Base-by-base conservation (phyloP, 2,329 filamentous ascomycete genomes). In the Microsporum canis region DNA sequence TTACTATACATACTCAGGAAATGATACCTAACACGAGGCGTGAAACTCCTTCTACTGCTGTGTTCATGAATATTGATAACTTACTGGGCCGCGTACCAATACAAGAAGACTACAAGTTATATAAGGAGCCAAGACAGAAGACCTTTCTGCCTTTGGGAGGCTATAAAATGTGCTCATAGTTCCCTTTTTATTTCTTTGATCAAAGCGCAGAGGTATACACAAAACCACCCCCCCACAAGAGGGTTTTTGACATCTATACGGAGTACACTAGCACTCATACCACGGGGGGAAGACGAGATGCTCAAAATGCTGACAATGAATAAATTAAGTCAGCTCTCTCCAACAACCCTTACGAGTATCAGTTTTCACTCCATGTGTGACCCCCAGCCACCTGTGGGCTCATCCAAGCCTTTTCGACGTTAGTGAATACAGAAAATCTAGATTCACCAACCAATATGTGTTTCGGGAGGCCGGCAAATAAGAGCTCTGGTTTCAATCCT, bases 401-500 rank as follows among this genome's bases (percentile, higher is more conserved):
- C 17, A 23, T 23, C 17, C 17, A 23, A 23, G 43, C 6, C 1
- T 23, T 14, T 2, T 41, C 38, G 10, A 41, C 17, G 17, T 45
- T 45, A 23, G 14, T 17, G 5, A 43, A 45, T 5, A 45, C 41
- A 7, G 41, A 3, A 47, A 45, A 29, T 5, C 10, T n/a, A 43
- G 39, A 36, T 43, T 43, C 3, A 5, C 27, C 6, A 10, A 23
- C 23, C 12, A 12, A 5, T 34, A 59, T 59, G 57, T 59, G 57
- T 47, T 59, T 59, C 57, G 57, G 57, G 10, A 57, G 17, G 23
- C n/a, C 57, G 33, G 34, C 33, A 6, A 59, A 34, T n/a, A 43
- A 59, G 29, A 47, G 34, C 29, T 39, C 57, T 4, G 57, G 27
- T 47, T 59, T 59, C 29, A 59, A 59, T 10, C 57, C 57, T 43